Evolutionary conservation across 257 asterid genomes (phyloP).

Genomic region (Agastache rugosa): DNA sequence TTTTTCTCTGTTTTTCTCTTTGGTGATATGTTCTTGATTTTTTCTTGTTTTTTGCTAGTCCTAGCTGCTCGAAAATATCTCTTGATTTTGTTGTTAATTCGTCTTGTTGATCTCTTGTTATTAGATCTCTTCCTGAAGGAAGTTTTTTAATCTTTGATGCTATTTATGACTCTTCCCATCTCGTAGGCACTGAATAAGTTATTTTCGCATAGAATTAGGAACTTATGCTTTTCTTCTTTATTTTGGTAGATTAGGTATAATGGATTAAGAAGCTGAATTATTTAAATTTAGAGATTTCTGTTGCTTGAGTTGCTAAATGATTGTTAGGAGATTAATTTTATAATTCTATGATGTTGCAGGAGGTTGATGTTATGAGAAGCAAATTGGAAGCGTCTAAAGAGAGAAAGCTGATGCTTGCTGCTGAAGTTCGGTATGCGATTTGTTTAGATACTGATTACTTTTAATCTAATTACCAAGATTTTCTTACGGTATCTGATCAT

Average conservation of each 20-base stretch:
- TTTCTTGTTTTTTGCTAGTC: constrained; percentile 2
- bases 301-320: background rate
- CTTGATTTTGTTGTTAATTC: constrained; percentile 17
- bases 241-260: background rate
- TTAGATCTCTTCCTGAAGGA: constrained; percentile 30
- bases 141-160: constrained; percentile 6
- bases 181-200: background rate
- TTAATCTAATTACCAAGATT: background rate
- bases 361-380: constrained; percentile 51
- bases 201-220: background rate
- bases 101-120: constrained; percentile 30
- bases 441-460: background rate
- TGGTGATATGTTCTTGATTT: constrained; percentile 46
- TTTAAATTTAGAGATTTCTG: background rate
- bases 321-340: background rate
- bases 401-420: constrained; percentile 63
- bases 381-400: constrained; percentile 57
- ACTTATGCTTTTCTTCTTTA: background rate
- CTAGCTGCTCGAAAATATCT: background rate
- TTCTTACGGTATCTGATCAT: background rate
- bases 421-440: constrained; percentile 80
- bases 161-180: background rate
- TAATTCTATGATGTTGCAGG: constrained; percentile 49
- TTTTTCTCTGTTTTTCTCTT: background rate
- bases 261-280: background rate